A percentile compares a stretch with the other conserved stretches of the same genome.
Conservation (phyloP, 495 filamentous ascomycete species). For the Penicillium antarcticum region DNA sequence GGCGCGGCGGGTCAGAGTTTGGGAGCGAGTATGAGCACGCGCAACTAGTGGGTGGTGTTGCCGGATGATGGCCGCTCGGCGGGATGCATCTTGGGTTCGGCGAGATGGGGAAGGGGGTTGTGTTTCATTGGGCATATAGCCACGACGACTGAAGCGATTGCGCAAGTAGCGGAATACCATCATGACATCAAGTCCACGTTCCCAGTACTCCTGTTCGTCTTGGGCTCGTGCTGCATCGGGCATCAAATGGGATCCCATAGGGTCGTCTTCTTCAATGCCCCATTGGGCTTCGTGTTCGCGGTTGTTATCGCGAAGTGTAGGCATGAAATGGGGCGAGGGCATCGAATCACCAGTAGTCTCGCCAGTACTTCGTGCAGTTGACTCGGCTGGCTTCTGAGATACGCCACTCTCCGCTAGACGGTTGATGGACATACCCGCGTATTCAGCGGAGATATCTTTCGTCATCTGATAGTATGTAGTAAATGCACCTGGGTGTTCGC, state of each 20-base stretch:
- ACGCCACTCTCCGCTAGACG: conserved; percentile 26
- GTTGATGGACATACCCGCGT: conserved; percentile 51
- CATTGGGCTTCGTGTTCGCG: conserved; percentile 57
- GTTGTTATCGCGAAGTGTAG: conserved; percentile 38
- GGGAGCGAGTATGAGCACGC: conserved; percentile 43
- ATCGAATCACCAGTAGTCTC: conserved; percentile 28
- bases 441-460: conserved; percentile 40
- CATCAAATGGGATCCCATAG: conserved; percentile 22
- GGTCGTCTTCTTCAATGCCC: conserved; percentile 64
- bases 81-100: conserved; percentile 60
- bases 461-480: conserved; percentile 61
- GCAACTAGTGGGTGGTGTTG: conserved; percentile 82
- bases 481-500: conserved; percentile 78
- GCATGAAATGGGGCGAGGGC: conserved; percentile 42
- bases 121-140: conserved; percentile 34
- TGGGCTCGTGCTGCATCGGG: conserved; percentile 34
- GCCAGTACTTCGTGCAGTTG: conserved; percentile 12
- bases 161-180: conserved; percentile 86
- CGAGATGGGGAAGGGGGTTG: conserved; percentile 31
- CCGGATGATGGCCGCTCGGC: conserved; percentile 76
- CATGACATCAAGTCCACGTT: conserved; percentile 76
- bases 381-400: conserved; percentile 11
- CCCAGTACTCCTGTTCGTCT: conserved; percentile 74
- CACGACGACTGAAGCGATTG: conserved; percentile 60
- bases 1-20: conserved; percentile 51